Evolutionary conservation across 306 rosid species (phyloP), one percentile per base, ranked within the genome.

Genomic region (Calophaca sinica): DNA sequence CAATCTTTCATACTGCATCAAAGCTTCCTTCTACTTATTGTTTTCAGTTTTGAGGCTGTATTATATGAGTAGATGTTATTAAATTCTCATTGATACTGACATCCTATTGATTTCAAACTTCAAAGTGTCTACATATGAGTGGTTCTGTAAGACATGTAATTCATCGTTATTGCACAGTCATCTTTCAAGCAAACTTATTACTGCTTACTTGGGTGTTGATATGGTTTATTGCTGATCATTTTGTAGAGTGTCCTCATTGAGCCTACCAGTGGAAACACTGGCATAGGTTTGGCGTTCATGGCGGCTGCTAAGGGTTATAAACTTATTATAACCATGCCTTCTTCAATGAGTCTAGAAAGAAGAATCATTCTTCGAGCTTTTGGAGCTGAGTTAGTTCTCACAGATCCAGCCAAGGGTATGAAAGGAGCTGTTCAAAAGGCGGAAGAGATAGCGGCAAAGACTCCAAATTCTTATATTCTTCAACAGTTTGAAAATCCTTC

Each of bases 191-290:
- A 20, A 20, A 20, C 26, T 20, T 20, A 20, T 20, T 20, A 20
- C 26, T 20, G 26, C 26, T 20, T 20, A 20, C 26, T 20, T 20
- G 26, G 26, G 26, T 20, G 26, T 20, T 20, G 1, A 20, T 20
- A 4, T 2, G 36, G 36, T 33, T 2, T 2, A 33, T 4, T 33
- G 36, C 4, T 33, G 36, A 33, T 33, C 4, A 33, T 33, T 33
- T 33, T 33, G 36, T 82, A 92, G 97, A 92, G 96, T 80, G 83
- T 88, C 73, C 84, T 92, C 64, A 79, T 92, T 75, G 97, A 92
- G 85, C 93, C 97, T 70, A 92, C 97, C 20, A 92, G 97, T 6
- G 96, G 97, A 42, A 92, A 92, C 83, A 92, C 97, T 66, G 97
- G 96, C 84, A 92, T 89, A 64, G 97, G 96, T 3, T 83, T 92